Evolutionary conservation across 345 rosid species (phyloP), one percentile per base, ranked within the genome.

Genomic region (Populus euphratica): DNA sequence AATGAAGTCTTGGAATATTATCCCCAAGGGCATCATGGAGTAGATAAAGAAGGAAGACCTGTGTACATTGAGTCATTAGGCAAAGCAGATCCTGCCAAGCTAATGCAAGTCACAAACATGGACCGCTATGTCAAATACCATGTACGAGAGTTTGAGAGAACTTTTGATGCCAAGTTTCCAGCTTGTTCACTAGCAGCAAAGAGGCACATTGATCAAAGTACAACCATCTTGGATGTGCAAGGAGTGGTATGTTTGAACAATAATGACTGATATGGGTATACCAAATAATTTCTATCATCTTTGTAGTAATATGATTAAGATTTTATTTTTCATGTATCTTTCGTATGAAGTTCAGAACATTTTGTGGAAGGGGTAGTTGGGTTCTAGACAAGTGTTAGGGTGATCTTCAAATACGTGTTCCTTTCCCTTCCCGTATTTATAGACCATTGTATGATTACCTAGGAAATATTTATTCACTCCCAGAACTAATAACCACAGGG

Each of bases 11-110:
- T 87, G 88, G 76, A 89, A 77, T 81, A 86, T 76, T 95, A 95
- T 80, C 98, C 99, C 8, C 99, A 93, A 82, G 99, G 99, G 49
- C 87, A 95, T 83, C 99, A 95, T 62, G 99, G 99, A 62, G 88
- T 93, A 75, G 99, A 93, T 64, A 95, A 87, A 79, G 99, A 95
- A 2, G 99, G 99, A 47, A 85, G 93, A 23, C 99, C 99, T 0
- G 89, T 93, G 72, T 95, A 95, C 81, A 89, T 93, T 62, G 99
- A 95, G 88, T 93, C 91, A 81, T 81, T 95, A 47, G 98, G 99
- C 70, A 87, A 69, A 85, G 97, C 92, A 20, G 99, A 95, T 77
- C 81, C 98, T 72, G 82, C 79, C 79, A 95, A 93, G 90, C 87
- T 95, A 83, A 69, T 95, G 98, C 98, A 95, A 86, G 98, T 92